A percentile compares a stretch with the other conserved stretches of the same genome.
phyloP scores from a whole-genome alignment of 441 rosid species.

The Geranium incanum region DNA sequence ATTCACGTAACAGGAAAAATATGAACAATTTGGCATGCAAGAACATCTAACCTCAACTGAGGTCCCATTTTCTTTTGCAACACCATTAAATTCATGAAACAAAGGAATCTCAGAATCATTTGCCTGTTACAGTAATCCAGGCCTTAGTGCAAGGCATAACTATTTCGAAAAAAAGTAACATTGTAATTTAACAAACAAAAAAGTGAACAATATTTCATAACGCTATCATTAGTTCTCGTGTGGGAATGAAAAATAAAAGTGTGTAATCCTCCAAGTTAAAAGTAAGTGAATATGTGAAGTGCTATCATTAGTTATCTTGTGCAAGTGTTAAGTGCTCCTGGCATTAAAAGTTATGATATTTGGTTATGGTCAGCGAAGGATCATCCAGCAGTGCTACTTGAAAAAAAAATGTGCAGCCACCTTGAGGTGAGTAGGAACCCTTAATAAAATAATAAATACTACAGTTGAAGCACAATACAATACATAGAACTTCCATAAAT shows the following conservation, averaged over 20 bases:
- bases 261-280: neutral
- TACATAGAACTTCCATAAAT: neutral
- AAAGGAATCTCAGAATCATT: slow-evolving; percentile 95
- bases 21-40: slow-evolving; percentile 17
- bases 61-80: slow-evolving; percentile 43
- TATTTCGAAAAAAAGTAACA: slow-evolving; percentile 2
- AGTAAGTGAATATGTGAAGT: neutral
- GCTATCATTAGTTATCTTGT: neutral
- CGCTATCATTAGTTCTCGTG: neutral
- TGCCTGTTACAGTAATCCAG: slow-evolving; percentile 41
- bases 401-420: neutral
- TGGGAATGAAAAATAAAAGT: neutral
- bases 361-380: neutral
- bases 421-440: neutral
- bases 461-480: neutral
- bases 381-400: neutral
- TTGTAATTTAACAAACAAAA: neutral
- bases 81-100: slow-evolving; percentile 56
- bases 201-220: neutral
- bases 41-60: slow-evolving; percentile 56
- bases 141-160: slow-evolving; percentile 7
- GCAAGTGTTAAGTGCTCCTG: neutral
- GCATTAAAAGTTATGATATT: neutral
- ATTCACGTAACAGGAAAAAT: slow-evolving; percentile 2
- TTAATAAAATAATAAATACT: neutral